Percentiles rank a stretch among this genome's conserved stretches.
Conservation (phyloP, 2,329 filamentous ascomycete species). For the Sporothrix protearum region DNA sequence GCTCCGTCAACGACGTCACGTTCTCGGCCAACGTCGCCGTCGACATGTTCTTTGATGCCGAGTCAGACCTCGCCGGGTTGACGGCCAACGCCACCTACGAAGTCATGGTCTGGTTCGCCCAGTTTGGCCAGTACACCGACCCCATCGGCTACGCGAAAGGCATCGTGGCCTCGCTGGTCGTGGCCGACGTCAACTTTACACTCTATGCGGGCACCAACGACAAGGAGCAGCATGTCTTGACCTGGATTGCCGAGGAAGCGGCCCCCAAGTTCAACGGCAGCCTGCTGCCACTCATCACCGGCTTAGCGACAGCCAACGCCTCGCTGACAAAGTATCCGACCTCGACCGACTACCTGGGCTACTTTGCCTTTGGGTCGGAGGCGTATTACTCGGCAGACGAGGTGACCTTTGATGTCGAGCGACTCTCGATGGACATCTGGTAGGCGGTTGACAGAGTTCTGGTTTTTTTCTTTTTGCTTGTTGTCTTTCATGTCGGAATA, state of each 20-base stretch:
- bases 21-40: conserved; percentile 56
- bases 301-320: conserved; percentile 38
- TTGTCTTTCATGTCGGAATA: not conserved
- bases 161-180: conserved; percentile 35
- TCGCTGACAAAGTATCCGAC: conserved; percentile 38
- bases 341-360: conserved; percentile 47
- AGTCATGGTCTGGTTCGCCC: conserved; percentile 40
- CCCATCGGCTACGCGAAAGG: conserved; percentile 44
- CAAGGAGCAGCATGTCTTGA: conserved; percentile 45
- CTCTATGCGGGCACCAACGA: conserved; percentile 44
- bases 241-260: conserved; percentile 44
- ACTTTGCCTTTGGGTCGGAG: conserved; percentile 53
- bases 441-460: conserved; percentile 11
- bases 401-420: conserved; percentile 48
- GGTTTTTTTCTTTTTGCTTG: not conserved
- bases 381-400: conserved; percentile 42
- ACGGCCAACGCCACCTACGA: conserved; percentile 44
- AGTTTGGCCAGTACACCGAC: conserved; percentile 45
- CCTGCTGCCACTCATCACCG: conserved; percentile 44
- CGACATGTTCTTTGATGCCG: conserved; percentile 55
- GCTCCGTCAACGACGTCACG: conserved; percentile 50
- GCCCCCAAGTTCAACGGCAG: conserved; percentile 46
- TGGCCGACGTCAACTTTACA: conserved; percentile 44
- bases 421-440: conserved; percentile 37
- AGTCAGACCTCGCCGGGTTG: conserved; percentile 40